Base-by-base conservation (phyloP, 2,329 filamentous ascomycete species). In the Endoconidiophora laricicola region DNA sequence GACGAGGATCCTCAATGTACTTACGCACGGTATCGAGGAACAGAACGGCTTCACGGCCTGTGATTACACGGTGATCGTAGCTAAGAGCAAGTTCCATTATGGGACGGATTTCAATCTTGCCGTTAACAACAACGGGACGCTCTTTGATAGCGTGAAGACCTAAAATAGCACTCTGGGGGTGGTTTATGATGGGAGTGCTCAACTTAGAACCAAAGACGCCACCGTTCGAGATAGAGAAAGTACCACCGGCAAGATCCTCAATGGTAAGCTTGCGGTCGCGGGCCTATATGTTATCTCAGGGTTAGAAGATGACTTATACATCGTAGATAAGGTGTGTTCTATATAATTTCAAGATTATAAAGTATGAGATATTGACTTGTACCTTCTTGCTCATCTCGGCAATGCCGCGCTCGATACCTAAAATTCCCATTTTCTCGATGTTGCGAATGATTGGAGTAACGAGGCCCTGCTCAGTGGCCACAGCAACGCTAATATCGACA, bases 21-120 rank as follows among this genome's bases (percentile, higher is more conserved):
- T 95, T 86, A 78, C 96, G 96, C 61, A 98, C 73, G 77, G 94
- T 94, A 54, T 96, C 83, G 58, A 96, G 72, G 74, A 96, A 96
- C 55, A 90, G 91, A 39, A 94, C 87, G 44, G 90, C 91, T 70
- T 96, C 90, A 63, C 90, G 79, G 46, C 91, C 91, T 65, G 96
- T 91, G 22, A 98, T 73, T 46, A 98, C 78, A 62, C 91, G 84
- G 69, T 98, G 91, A 65, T 98, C 91, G 63, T 98, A 98, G 12
- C 91, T 98, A 54, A 98, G 74, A 40, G 91, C 91, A 56, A 98
- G 77, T 66, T 94, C 96, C 91, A 98, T 98, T 87, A 98, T 96
- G n/a, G 91, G 91, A 57, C 91, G 78, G 58, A 94, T 85, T 66
- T 95, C 88, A 52, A 96, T 73, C 71, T 95, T 93, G 61, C 91